Base-by-base conservation (phyloP, 768 basidiomycete genomes). In the Mycena haematopus region DNA sequence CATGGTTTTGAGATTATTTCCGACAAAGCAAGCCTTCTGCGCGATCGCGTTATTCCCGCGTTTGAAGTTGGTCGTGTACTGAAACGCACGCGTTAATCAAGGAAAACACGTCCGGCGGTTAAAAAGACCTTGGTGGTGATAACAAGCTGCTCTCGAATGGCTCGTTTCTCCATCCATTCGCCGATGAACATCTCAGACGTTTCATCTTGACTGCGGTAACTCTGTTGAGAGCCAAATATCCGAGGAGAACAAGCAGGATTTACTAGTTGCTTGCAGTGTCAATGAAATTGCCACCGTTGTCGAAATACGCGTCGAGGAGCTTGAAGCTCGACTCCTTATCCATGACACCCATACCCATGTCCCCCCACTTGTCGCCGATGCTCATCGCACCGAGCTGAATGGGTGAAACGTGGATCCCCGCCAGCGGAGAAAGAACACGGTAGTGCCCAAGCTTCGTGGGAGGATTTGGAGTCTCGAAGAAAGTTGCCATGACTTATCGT, bases 201-300 rank as follows among this genome's bases (percentile, higher is more conserved):
- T 56, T 76, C 79, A 55, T 79, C 75, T 68, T 80, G 77, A 61
- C 68, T 72, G 15, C 6, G 9, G 42, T 2, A 35, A 33, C 27
- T 14, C 14, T 3, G 13, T 33, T 40, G 15, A 27, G 38, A 21
- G 17, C 8, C 17, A 14, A 42, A 22, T 31, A 21, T 17, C 9
- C 11, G n/a, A 15, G 24, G 33, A 22, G n/a, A 9, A 17, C 22
- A 15, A 33, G n/a, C 60, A 62, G 38, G 17, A 53, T 70, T 49
- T 53, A 76, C 75, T 82, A 83, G 60, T 66, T 71, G 69, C 77
- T 81, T 17, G 82, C 81, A 2, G 81, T 82, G 58, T 80, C 78
- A 68, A 82, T 80, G 58, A 76, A 60, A 36, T 64, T 64, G 19
- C 63, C 63, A 21, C 63, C 62, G n/a, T 58, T 49, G 52, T 63